Percentiles rank a stretch among this genome's conserved stretches.
These are phyloP conservation scores for Candida sp. DNA, from an alignment of 1,139 yeast genomes.

Conservation along the genomic window DNA sequence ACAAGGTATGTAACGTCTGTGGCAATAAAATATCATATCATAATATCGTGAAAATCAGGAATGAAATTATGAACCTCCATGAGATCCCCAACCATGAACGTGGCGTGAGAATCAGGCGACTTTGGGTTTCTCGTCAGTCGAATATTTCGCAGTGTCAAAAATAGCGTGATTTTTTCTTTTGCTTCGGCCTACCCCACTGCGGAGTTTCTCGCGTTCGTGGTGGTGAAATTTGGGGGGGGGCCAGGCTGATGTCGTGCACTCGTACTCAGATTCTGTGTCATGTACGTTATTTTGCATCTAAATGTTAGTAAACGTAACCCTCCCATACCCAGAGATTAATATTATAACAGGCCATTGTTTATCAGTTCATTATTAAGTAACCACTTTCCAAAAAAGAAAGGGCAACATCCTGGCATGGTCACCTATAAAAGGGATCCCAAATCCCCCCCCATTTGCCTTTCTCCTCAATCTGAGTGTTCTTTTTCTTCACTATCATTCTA, in stretches of 20 bases:
- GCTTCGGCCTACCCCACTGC: not conserved
- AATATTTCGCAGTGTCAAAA: not conserved
- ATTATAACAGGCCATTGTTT: not conserved
- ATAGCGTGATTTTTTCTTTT: not conserved
- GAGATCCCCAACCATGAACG: not conserved
- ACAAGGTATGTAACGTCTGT: too few species aligned
- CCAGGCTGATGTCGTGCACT: not conserved
- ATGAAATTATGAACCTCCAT: not conserved
- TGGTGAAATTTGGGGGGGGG: not conserved
- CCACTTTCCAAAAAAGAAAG: not conserved
- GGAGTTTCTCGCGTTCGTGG: not conserved
- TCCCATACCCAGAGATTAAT: not conserved
- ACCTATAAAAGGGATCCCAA: constrained; percentile 1
- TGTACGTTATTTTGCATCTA: constrained; percentile 3
- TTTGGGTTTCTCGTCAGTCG: not conserved
- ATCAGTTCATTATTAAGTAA: not conserved
- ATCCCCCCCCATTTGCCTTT: not conserved
- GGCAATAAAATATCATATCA: not conserved
- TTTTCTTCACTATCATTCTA: not conserved
- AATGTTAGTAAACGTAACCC: not conserved
- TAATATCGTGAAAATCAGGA: not conserved
- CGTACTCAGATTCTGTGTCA: not conserved
- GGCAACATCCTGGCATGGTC: not conserved
- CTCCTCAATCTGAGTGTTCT: not conserved
- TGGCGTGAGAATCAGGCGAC: not conserved